Conservation (phyloP, 31 red algal species). For the Endocladia muricata region DNA sequence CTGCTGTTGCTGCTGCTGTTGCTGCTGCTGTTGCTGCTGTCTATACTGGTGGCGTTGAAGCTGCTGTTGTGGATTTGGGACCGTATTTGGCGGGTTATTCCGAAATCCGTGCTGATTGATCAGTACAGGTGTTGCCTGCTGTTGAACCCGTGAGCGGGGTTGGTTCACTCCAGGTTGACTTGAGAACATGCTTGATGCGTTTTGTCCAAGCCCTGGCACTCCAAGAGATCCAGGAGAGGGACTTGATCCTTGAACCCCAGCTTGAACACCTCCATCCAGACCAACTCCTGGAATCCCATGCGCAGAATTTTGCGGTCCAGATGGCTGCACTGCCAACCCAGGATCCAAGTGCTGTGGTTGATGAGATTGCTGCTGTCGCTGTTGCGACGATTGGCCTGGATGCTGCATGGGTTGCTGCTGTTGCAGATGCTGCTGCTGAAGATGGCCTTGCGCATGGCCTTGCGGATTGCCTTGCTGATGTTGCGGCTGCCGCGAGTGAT, state of each 20-base stretch:
- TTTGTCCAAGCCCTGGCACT: not conserved
- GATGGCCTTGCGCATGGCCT: constrained; percentile 17
- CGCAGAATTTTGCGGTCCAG: not conserved
- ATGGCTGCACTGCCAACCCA: not conserved
- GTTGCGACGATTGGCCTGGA: constrained; percentile 16
- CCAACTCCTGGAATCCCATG: not conserved
- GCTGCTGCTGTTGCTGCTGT: not conserved
- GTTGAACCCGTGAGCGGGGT: not conserved
- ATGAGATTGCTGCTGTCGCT: constrained; percentile 11
- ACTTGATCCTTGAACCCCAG: not conserved
- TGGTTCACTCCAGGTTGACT: not conserved
- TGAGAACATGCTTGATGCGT: not conserved
- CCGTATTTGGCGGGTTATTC: not conserved
- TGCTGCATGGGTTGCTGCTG: constrained; percentile 4
- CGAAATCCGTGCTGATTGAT: not conserved
- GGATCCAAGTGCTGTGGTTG: not conserved
- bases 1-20: not conserved
- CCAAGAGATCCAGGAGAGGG: not conserved
- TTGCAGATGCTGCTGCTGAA: not conserved
- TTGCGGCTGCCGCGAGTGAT: constrained; percentile 8
- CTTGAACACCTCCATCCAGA: not conserved
- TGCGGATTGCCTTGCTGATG: constrained; percentile 26
- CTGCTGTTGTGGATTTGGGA: not conserved
- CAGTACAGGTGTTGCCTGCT: not conserved
- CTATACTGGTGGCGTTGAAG: not conserved